Evolutionary conservation across 83 land plant genomes (phyloP), one percentile per base, ranked within the genome.

Genomic region (Thuja plicata): DNA sequence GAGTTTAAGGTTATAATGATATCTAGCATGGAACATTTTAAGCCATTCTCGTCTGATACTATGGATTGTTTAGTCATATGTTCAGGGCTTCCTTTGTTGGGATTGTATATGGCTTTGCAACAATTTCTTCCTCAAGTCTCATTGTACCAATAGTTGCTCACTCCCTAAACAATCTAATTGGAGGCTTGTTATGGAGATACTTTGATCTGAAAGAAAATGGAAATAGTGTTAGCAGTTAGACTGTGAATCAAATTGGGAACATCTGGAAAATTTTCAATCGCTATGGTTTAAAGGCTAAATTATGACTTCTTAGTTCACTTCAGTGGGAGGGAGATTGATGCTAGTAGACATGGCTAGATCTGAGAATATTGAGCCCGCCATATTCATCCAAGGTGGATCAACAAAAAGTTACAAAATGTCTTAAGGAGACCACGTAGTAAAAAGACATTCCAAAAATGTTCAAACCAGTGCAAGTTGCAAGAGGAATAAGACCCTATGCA

Each of bases 1-100:
- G 21, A 78, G 81, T 35, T 13, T 15, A 6, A 38, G 11, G 21
- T 15, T 78, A 16, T 78, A 78, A 38, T 17, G 40, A 78, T 32
- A 16, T 17, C 34, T 52, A 52, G 62, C 83, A 89, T 19, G 38
- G 37, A 82, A 89, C n/a, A 34, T 40, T 55, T 21, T 1, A 17
- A 17, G 74, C 17, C 54, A 32, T 87, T 50, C 57, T 27, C 46
- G 11, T 87, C 46, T 87, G 35, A 66, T 71, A 34, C 27, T n/a
- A 8, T 54, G 37, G 24, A 34, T 74, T 24, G 37, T 66, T 32
- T 41, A 46, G 66, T 43, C 45, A 80, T 40, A 37, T 87, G 88
- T 90, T 86, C 92, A 96, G 98, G 99, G 99, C 99, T 76, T 93
- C 99, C 43, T 94, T 95, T 88, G 98, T 97, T 88, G 99, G 98